A percentile compares a stretch with the other conserved stretches of the same genome.
phyloP scores from a whole-genome alignment of 371 early-diverging fungal genomes.

The Capillidium heterosporum region DNA sequence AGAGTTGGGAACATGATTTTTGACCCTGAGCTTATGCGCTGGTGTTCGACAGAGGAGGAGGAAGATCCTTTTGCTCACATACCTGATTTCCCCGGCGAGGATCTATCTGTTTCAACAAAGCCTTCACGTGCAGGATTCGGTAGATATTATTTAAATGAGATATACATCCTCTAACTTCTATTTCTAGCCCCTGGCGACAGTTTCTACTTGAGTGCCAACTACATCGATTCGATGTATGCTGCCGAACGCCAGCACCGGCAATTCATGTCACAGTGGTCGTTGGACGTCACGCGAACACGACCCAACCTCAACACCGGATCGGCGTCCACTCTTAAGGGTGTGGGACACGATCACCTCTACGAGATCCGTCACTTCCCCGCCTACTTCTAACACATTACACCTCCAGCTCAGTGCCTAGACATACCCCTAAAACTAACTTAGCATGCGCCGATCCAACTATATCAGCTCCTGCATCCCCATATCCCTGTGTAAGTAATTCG shows the following conservation, averaged over 20 bases:
- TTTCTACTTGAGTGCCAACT: conserved; percentile 3
- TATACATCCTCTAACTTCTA: not conserved
- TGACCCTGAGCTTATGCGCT: conserved; percentile 4
- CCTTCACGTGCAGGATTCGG: not conserved
- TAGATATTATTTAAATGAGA: not conserved
- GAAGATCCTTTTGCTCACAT: conserved; percentile 4
- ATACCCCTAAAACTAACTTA: too few relatives aligned
- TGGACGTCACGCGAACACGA: not conserved
- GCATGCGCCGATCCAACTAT: too few relatives aligned
- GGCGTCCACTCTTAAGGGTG: not conserved
- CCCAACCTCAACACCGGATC: not conserved
- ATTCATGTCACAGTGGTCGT: conserved; percentile 1
- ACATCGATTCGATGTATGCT: conserved; percentile 1
- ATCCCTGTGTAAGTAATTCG: too few relatives aligned
- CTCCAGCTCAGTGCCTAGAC: too few relatives aligned
- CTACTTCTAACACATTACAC: conserved; percentile 1
- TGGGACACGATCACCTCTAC: conserved; percentile 1
- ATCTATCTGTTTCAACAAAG: not conserved
- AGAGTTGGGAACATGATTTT: conserved; percentile 5
- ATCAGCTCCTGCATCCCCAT: too few relatives aligned
- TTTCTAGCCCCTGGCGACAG: conserved; percentile 1
- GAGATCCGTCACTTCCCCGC: conserved; percentile 1
- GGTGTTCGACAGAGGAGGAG: not conserved
- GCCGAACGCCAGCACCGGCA: conserved; percentile 4
- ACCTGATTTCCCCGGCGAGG: not conserved